Conservation (phyloP, 805 yeast species). For the Lipomyces lipofer region DNA sequence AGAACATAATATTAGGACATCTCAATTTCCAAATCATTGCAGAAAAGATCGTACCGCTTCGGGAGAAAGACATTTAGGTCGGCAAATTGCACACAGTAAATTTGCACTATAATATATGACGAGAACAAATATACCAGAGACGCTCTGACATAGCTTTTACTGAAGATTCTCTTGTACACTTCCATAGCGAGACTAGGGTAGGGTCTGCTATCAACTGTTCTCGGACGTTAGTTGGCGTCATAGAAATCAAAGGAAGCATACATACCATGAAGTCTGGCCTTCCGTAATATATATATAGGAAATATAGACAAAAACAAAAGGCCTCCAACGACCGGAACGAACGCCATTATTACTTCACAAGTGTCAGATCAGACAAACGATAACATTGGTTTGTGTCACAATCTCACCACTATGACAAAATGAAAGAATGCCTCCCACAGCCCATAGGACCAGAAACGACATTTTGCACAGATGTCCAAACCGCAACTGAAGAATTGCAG, state of each 20-base stretch:
- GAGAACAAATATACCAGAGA: constrained; percentile 16
- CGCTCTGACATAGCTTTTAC: constrained; percentile 5
- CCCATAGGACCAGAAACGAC: constrained; percentile 16
- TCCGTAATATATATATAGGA: constrained; percentile 28
- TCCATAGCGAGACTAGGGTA: constrained; percentile 17
- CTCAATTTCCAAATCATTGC: not conserved
- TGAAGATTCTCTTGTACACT: constrained; percentile 6
- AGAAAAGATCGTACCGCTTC: constrained; percentile 12
- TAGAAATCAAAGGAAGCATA: not conserved
- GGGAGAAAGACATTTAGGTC: constrained; percentile 17
- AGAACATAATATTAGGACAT: not conserved
- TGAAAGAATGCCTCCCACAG: constrained; percentile 1
- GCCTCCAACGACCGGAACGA: constrained; percentile 18
- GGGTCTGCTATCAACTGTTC: constrained; percentile 12
- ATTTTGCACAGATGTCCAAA: constrained; percentile 25
- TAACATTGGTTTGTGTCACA: not conserved
- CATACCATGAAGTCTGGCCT: constrained; percentile 32
- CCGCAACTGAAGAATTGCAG: constrained; percentile 29
- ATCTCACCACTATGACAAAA: constrained; percentile 22
- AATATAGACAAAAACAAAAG: constrained; percentile 17
- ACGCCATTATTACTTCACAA: constrained; percentile 11
- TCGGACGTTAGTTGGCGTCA: not conserved
- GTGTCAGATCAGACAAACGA: not conserved
- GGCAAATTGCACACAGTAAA: constrained; percentile 24
- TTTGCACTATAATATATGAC: not conserved